Base-by-base conservation (phyloP, 495 filamentous ascomycete species). In the Glarea lozoyensis region DNA sequence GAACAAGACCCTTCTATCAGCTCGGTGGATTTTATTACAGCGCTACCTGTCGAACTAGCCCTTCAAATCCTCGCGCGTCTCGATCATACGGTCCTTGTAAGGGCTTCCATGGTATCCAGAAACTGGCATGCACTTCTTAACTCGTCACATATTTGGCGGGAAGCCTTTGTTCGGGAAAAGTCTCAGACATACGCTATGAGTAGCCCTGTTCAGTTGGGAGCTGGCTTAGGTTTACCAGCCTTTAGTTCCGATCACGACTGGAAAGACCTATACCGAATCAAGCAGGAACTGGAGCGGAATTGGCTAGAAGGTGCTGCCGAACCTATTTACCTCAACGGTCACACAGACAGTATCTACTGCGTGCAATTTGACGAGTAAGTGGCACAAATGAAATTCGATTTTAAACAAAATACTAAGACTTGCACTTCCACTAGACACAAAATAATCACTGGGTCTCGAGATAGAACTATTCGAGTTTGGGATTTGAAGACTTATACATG, bases 361-460 rank as follows among this genome's bases (percentile, higher is more conserved):
- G 78, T 90, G 29, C 92, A 97, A 58, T 98, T 96, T 64, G 92
- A 98, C 59, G 89, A 97, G 83, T 86, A 76, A 46, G 82, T 65
- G 24, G 31, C 17, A 33, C 11, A n/a, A n/a, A n/a, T n/a, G n/a
- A n/a, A n/a, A n/a, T n/a, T 7, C 1, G 7, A 22, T 16, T 0
- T 18, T 12, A 19, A n/a, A 10, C 7, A 4, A 19, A 45, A 21
- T 40, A 60, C 60, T 60, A 63, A 48, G 17, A 21, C 18, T 44
- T 44, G n/a, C n/a, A 55, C 17, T 29, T 22, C n/a, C 25, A 6
- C 10, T 54, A 92, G 85, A 59, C 64, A 82, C 53, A 98, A 97
- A 59, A 92, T 97, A 50, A 88, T 98, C 43, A 97, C 93, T 11
- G 92, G 92, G 42, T 96, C 92, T 11, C 81, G 93, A 45, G 92